Evolutionary conservation across 768 basidiomycete species (phyloP).

Genomic region (Pseudohyphozyma bogoriensis): DNA sequence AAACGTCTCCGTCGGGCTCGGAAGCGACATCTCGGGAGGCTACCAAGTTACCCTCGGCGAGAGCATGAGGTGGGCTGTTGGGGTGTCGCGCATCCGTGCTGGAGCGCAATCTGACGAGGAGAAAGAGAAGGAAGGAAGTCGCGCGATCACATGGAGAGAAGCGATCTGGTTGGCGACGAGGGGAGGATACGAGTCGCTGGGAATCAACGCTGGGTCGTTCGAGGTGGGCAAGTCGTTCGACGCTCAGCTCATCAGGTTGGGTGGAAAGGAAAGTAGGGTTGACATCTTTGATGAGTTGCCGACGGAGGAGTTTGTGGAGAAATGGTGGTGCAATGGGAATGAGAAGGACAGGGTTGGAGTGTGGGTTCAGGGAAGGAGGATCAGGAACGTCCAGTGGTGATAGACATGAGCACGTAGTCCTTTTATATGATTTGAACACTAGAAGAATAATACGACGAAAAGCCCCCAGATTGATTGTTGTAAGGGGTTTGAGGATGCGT

Average conservation of each 20-base stretch:
- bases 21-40: slow-evolving; percentile 77
- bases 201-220: slow-evolving; percentile 40
- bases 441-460: too few species aligned
- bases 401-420: too few species aligned
- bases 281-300: slow-evolving; percentile 50
- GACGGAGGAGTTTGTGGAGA: slow-evolving; percentile 62
- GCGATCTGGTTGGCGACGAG: slow-evolving; percentile 68
- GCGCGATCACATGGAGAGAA: slow-evolving; percentile 71
- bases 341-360: slow-evolving; percentile 53
- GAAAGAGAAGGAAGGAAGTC: slow-evolving; percentile 22
- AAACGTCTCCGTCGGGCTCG: slow-evolving; percentile 64
- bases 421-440: too few species aligned
- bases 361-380: slow-evolving; percentile 49
- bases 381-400: slow-evolving; percentile 10
- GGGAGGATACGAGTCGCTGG: slow-evolving; percentile 64
- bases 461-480: too few species aligned
- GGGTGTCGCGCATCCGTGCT: slow-evolving; percentile 59
- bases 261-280: slow-evolving; percentile 38
- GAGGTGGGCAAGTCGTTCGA: slow-evolving; percentile 37
- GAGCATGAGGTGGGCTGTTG: slow-evolving; percentile 69
- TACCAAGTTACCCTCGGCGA: slow-evolving; percentile 68
- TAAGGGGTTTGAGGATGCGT: too few species aligned
- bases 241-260: slow-evolving; percentile 35
- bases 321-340: slow-evolving; percentile 84
- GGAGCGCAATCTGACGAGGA: slow-evolving; percentile 38